phyloP scores from a whole-genome alignment of 108 stramenopile genomes.

The Cylindrotheca closterium region DNA sequence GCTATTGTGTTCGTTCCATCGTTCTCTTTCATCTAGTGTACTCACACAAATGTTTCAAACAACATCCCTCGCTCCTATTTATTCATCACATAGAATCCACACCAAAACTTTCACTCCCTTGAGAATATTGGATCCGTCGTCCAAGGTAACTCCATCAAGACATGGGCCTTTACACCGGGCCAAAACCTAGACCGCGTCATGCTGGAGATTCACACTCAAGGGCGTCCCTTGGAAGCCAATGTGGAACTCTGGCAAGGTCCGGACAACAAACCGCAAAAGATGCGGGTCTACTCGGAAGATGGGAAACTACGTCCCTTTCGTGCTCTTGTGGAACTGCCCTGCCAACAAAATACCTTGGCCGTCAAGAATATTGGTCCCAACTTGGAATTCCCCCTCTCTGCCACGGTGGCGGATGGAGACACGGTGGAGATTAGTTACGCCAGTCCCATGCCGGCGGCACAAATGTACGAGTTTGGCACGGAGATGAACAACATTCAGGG shows the following conservation, averaged over 20 bases:
- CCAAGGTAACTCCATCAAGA: not conserved
- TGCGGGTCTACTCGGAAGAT: slow-evolving; percentile 73
- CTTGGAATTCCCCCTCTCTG: not conserved
- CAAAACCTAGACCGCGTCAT: not conserved
- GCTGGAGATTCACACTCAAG: slow-evolving; percentile 47
- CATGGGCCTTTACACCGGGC: not conserved
- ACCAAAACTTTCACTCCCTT: too few relatives aligned
- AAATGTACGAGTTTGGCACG: not conserved
- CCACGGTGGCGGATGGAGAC: not conserved
- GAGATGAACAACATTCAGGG: slow-evolving; percentile 44
- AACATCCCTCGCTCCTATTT: too few relatives aligned
- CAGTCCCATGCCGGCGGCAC: not conserved
- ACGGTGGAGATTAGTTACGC: not conserved
- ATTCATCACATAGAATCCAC: too few relatives aligned
- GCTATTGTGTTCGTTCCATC: too few relatives aligned
- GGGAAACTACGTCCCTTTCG: slow-evolving; percentile 62
- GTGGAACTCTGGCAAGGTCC: slow-evolving; percentile 75
- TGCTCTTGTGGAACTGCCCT: slow-evolving; percentile 43
- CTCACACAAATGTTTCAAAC: too few relatives aligned
- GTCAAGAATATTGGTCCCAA: not conserved
- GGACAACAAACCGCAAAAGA: slow-evolving; percentile 66
- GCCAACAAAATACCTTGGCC: not conserved
- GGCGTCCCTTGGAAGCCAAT: slow-evolving; percentile 69
- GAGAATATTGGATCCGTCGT: not conserved
- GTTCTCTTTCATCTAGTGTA: too few relatives aligned